These are phyloP conservation scores for Penicillium fuscoglaucum DNA, from an alignment of 2,329 filamentous ascomycete species.

Conservation along the genomic window DNA sequence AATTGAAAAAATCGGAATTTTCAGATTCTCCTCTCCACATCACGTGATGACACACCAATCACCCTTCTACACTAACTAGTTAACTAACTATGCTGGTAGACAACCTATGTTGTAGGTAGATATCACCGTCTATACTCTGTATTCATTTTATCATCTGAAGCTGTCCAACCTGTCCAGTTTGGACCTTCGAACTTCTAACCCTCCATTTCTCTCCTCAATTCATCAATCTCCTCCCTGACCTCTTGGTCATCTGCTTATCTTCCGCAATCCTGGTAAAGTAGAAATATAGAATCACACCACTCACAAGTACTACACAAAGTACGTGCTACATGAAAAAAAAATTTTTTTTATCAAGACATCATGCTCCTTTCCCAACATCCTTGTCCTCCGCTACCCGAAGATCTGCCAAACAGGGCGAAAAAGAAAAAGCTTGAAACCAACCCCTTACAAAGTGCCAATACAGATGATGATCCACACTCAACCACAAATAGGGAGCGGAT, in stretches of 20 bases:
- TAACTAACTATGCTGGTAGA: too few species aligned
- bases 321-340: background rate
- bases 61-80: too few species aligned
- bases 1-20: constrained; percentile 16
- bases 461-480: constrained; percentile 57
- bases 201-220: background rate
- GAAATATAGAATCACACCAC: constrained; percentile 5
- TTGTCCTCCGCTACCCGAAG: constrained; percentile 25
- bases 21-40: constrained; percentile 21
- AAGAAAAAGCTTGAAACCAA: constrained; percentile 52
- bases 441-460: constrained; percentile 50
- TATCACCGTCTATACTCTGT: background rate
- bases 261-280: constrained; percentile 12
- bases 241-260: background rate
- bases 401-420: constrained; percentile 54
- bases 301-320: constrained; percentile 4
- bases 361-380: constrained; percentile 21
- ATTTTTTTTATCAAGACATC: background rate
- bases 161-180: background rate
- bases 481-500: constrained; percentile 55
- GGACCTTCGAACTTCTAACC: background rate
- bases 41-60: constrained; percentile 15
- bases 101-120: background rate
- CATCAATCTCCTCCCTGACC: background rate
- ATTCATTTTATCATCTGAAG: background rate